Percentiles rank a stretch among this genome's conserved stretches.
These are phyloP conservation scores for Aotearoamyces nothofagi DNA, from an alignment of 2,329 filamentous ascomycete species.

Conservation along the genomic window DNA sequence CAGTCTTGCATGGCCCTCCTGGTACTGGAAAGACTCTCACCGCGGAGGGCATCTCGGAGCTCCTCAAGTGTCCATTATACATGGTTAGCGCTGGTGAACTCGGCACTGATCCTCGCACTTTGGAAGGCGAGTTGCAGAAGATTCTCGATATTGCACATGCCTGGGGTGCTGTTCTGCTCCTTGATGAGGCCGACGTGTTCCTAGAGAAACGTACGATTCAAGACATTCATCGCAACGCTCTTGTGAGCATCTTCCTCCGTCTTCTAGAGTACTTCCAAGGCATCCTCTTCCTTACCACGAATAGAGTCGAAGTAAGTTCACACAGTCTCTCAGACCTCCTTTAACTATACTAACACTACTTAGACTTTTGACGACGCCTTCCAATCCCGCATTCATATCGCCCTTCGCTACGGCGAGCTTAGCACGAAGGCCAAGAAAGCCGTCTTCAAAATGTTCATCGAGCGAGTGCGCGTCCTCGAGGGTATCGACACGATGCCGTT, in stretches of 20 bases:
- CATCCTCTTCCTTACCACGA: slow-evolving; percentile 80
- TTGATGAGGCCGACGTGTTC: slow-evolving; percentile 79
- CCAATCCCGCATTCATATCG: slow-evolving; percentile 76
- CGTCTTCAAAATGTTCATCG: slow-evolving; percentile 76
- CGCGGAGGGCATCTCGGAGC: slow-evolving; percentile 72
- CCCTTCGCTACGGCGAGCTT: slow-evolving; percentile 65
- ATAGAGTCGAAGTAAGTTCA: slow-evolving; percentile 73
- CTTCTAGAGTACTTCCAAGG: slow-evolving; percentile 86
- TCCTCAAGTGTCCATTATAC: slow-evolving; percentile 69
- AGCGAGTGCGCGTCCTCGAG: slow-evolving; percentile 51
- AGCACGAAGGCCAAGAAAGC: slow-evolving; percentile 56
- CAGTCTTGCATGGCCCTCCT: slow-evolving; percentile 69
- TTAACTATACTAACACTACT: slow-evolving; percentile 3
- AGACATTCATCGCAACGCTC: slow-evolving; percentile 71
- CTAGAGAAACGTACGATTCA: slow-evolving; percentile 70
- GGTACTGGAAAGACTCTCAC: slow-evolving; percentile 84
- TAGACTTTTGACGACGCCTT: slow-evolving; percentile 86
- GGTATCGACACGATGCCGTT: slow-evolving; percentile 45
- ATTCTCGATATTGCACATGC: slow-evolving; percentile 75
- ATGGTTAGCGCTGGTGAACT: slow-evolving; percentile 73
- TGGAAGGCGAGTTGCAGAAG: slow-evolving; percentile 67
- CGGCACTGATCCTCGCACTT: slow-evolving; percentile 57
- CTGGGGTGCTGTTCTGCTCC: slow-evolving; percentile 72
- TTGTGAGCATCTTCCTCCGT: slow-evolving; percentile 77
- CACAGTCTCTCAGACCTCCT: background rate